Evolutionary conservation across 2,329 filamentous ascomycete species (phyloP), one percentile per base, ranked within the genome.

Genomic region (Hypoxylon sp.): DNA sequence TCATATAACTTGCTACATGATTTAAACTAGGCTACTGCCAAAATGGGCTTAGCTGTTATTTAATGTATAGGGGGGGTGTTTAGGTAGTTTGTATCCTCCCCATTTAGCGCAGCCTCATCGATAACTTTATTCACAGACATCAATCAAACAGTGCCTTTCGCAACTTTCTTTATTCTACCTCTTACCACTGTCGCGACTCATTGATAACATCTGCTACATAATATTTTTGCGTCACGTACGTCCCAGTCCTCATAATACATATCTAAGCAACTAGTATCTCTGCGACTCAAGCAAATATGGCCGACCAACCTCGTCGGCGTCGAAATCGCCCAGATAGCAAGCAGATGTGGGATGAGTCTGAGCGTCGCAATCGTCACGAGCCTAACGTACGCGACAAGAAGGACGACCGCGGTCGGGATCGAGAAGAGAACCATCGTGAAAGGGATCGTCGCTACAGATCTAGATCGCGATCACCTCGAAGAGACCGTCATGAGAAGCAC

Each of bases 321-420:
- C 76, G 80, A 48, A 76, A 75, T 37, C 79, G 81, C 42, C 83
- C 83, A n/a, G 88, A 91, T 72, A 88, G 85, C 78, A 85, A 85
- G 55, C 83, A 87, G 57, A 88, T 88, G 84, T 88, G 88, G 87
- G 89, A 91, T 68, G 84, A 86, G 46, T 80, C 83, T 10, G 82
- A 84, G 60, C 80, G 82, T 17, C 80, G 79, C 58, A 78, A 78
- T 58, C 78, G 80, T 29, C 72, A 73, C 37, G 67, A 68, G 24
- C 66, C 73, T 57, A 67, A 67, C 29, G 31, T 65, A 31, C 72
- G 74, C 69, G 76, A 77, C 56, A 72, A 72, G 39, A 74, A 73
- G 53, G 76, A 77, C 33, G 73, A 76, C 35, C 73, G 74, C 11
- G 77, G 78, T 53, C 72, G 76, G 17, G 75, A 76, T 56, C 72